Evolutionary conservation across 1,284 basidiomycete genomes (phyloP).

Genomic region (Trichosporon asahii): DNA sequence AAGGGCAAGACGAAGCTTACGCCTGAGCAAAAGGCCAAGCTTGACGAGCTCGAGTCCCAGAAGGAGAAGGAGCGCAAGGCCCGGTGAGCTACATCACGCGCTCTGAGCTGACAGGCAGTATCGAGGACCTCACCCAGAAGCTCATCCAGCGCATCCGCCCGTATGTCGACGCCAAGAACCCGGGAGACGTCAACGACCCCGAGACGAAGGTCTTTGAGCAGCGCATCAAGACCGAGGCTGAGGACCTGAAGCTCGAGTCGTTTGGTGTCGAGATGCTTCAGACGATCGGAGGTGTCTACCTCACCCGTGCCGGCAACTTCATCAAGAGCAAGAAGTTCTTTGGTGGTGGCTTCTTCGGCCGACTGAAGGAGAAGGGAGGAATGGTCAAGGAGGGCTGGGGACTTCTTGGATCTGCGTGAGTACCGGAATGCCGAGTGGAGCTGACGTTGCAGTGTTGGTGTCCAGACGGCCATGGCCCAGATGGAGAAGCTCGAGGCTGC

Average conservation of each 20-base stretch:
- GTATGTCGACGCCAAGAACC: conserved; percentile 81
- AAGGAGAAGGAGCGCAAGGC: conserved; percentile 71
- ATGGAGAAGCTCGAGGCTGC: conserved; percentile 87
- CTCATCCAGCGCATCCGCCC: conserved; percentile 78
- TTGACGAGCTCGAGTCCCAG: conserved; percentile 74
- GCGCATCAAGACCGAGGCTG: conserved; percentile 79
- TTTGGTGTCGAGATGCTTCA: conserved; percentile 85
- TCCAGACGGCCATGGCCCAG: conserved; percentile 68
- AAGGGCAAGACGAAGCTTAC: conserved; percentile 64
- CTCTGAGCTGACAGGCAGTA: conserved; percentile 28
- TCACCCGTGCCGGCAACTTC: conserved; percentile 87
- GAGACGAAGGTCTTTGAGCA: conserved; percentile 76
- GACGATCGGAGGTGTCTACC: conserved; percentile 83
- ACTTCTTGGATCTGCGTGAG: conserved; percentile 77
- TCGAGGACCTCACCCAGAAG: conserved; percentile 69
- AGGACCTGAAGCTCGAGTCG: conserved; percentile 95
- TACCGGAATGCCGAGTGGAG: conserved; percentile 10
- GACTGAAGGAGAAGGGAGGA: conserved; percentile 89
- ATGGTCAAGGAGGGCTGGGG: conserved; percentile 93
- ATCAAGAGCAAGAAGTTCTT: conserved; percentile 83
- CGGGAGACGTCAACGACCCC: conserved; percentile 78
- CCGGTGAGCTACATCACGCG: conserved; percentile 51
- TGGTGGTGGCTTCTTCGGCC: conserved; percentile 81
- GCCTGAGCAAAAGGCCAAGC: conserved; percentile 77
- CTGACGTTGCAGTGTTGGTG: conserved; percentile 59